Percentiles rank a stretch among this genome's conserved stretches.
Conservation (phyloP, 257 asterid species). For the Solanum chmielewskii region DNA sequence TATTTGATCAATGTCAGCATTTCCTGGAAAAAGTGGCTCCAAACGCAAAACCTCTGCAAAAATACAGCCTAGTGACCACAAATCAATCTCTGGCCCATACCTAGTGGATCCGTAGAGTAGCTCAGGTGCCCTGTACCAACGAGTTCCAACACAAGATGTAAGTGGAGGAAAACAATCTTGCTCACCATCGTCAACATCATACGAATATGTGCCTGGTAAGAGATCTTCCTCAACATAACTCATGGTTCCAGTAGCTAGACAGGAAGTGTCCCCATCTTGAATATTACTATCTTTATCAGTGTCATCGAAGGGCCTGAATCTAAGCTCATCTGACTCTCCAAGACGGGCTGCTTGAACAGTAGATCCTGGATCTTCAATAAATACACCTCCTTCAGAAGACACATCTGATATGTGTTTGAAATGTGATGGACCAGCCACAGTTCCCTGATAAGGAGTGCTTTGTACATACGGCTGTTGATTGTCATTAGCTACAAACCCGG, state of each 20-base stretch:
- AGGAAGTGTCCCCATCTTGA: constrained; percentile 67
- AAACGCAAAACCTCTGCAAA: constrained; percentile 73
- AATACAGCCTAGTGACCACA: constrained; percentile 94
- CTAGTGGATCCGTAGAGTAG: constrained; percentile 81
- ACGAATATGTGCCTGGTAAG: constrained; percentile 31
- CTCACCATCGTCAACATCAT: constrained; percentile 49
- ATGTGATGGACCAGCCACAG: constrained; percentile 18
- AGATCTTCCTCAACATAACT: constrained; percentile 73
- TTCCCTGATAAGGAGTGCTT: constrained; percentile 13
- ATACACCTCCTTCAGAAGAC: constrained; percentile 6
- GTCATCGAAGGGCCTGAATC: constrained; percentile 20
- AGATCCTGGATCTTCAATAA: constrained; percentile 15
- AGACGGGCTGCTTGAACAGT: constrained; percentile 15
- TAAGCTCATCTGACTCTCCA: constrained; percentile 18
- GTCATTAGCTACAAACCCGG: constrained; percentile 37
- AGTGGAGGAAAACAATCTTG: constrained; percentile 51
- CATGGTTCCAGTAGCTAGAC: constrained; percentile 74
- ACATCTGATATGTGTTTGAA: constrained; percentile 10
- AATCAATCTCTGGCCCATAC: constrained; percentile 78
- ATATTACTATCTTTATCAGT: constrained; percentile 49
- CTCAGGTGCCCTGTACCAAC: constrained; percentile 96
- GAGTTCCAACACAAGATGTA: constrained; percentile 93
- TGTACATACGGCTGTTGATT: constrained; percentile 27
- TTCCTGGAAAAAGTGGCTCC: constrained; percentile 78
- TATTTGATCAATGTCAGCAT: constrained; percentile 85